Percentiles rank a stretch among this genome's conserved stretches.
Conservation (phyloP, 495 filamentous ascomycete species). For the Cercophora sp. region DNA sequence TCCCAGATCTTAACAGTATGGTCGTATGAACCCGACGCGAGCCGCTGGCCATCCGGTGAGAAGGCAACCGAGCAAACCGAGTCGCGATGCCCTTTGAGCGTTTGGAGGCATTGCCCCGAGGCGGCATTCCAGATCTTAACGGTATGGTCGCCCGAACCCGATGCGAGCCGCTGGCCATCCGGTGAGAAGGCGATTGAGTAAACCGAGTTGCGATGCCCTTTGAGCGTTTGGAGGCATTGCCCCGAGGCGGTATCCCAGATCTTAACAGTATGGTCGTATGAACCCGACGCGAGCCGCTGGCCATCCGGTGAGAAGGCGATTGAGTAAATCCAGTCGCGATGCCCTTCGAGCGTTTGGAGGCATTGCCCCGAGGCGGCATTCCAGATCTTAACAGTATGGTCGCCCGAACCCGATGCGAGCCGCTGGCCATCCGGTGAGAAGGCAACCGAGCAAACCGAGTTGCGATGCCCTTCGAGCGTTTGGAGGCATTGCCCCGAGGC, state of each 20-base stretch:
- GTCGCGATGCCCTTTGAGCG: slow-evolving; percentile 44
- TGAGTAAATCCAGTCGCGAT: not conserved
- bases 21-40: not conserved
- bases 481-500: not conserved
- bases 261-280: not conserved
- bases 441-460: not conserved
- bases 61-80: slow-evolving; percentile 10
- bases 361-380: slow-evolving; percentile 56
- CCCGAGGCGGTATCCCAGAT: not conserved
- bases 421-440: slow-evolving; percentile 15
- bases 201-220: slow-evolving; percentile 1
- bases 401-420: slow-evolving; percentile 28
- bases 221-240: not conserved
- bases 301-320: slow-evolving; percentile 1
- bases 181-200: not conserved
- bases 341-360: slow-evolving; percentile 46
- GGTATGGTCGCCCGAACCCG: not conserved
- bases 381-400: slow-evolving; percentile 36
- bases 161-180: not conserved
- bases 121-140: not conserved
- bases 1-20: not conserved
- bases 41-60: slow-evolving; percentile 2
- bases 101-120: not conserved
- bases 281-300: not conserved
- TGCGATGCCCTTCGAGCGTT: not conserved